Percentiles rank a stretch among this genome's conserved stretches.
These are phyloP conservation scores for Tuber melanosporum DNA, from an alignment of 495 filamentous ascomycete genomes.

Conservation along the genomic window DNA sequence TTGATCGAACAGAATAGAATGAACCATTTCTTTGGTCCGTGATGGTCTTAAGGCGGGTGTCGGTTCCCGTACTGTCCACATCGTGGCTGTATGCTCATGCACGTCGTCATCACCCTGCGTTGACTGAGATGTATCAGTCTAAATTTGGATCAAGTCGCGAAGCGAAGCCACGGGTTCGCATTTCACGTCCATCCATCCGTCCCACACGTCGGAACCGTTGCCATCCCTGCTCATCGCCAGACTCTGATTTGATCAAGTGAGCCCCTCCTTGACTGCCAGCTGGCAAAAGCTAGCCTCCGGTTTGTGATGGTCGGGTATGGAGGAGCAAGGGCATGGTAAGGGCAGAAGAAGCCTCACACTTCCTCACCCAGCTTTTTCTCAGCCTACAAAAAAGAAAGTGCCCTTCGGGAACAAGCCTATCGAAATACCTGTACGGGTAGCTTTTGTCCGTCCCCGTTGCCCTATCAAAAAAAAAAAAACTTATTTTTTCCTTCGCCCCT, in stretches of 20 bases:
- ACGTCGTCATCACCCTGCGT: slow-evolving; percentile 42
- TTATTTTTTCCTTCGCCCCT: neutral
- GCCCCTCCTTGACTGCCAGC: slow-evolving; percentile 39
- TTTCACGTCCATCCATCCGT: slow-evolving; percentile 29
- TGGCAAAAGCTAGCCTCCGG: slow-evolving; percentile 34
- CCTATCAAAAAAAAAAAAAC: neutral
- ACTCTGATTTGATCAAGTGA: slow-evolving; percentile 40
- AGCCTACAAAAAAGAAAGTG: neutral
- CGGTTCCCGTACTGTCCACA: slow-evolving; percentile 34
- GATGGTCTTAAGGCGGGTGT: slow-evolving; percentile 26
- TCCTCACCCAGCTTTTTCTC: neutral
- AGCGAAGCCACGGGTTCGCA: slow-evolving; percentile 41
- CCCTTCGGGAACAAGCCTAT: slow-evolving; percentile 3
- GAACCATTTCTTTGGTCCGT: slow-evolving; percentile 15
- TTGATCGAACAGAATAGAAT: slow-evolving; percentile 15
- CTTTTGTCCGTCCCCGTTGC: neutral
- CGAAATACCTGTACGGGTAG: neutral
- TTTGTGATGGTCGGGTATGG: slow-evolving; percentile 30
- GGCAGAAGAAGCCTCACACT: neutral
- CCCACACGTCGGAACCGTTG: slow-evolving; percentile 34
- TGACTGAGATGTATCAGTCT: slow-evolving; percentile 41
- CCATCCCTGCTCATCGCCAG: slow-evolving; percentile 37
- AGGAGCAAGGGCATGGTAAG: slow-evolving; percentile 19
- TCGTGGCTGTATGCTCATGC: slow-evolving; percentile 40
- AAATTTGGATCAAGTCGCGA: slow-evolving; percentile 41